Percentiles rank a stretch among this genome's conserved stretches.
phyloP scores from a whole-genome alignment of 2,329 filamentous ascomycete genomes.

The Nigrospora sphaerica region DNA sequence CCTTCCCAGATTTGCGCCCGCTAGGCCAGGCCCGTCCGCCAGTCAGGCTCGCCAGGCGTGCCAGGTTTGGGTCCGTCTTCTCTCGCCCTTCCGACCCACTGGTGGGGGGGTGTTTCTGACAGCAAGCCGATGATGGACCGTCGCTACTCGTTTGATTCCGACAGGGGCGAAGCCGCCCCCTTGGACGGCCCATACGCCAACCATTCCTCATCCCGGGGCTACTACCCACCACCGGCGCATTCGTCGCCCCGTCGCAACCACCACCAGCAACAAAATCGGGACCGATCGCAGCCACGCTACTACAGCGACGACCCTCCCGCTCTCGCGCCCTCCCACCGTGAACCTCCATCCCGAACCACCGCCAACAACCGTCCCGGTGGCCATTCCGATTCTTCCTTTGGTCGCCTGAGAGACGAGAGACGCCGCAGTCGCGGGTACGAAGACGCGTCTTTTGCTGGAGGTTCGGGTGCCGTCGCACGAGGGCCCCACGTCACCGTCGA shows the following conservation, averaged over 20 bases:
- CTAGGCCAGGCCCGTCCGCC: too few species aligned
- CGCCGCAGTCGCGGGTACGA: slow-evolving; percentile 19
- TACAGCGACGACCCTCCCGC: slow-evolving; percentile 15
- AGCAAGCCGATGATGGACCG: slow-evolving; percentile 12
- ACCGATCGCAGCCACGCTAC: slow-evolving; percentile 6
- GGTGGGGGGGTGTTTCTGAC: not conserved
- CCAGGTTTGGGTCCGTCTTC: too few species aligned
- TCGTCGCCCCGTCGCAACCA: slow-evolving; percentile 6
- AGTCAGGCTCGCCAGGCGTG: too few species aligned
- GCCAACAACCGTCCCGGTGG: slow-evolving; percentile 12
- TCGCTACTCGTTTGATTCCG: slow-evolving; percentile 21
- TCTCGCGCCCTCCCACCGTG: slow-evolving; percentile 11
- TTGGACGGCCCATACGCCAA: slow-evolving; percentile 15
- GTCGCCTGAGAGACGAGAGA: slow-evolving; percentile 25
- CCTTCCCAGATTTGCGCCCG: too few species aligned
- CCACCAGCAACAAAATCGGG: slow-evolving; percentile 1
- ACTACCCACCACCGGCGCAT: slow-evolving; percentile 4
- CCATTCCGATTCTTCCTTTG: slow-evolving; percentile 30
- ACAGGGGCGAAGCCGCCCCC: slow-evolving; percentile 19
- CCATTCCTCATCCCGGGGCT: slow-evolving; percentile 7
- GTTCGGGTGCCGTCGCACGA: slow-evolving; percentile 12
- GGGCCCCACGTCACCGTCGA: slow-evolving; percentile 8
- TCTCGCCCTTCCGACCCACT: not conserved
- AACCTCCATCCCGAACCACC: slow-evolving; percentile 8
- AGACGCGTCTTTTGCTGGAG: slow-evolving; percentile 11